Conservation (phyloP, 2,329 filamentous ascomycete species). For the Diaporthe humulicola region DNA sequence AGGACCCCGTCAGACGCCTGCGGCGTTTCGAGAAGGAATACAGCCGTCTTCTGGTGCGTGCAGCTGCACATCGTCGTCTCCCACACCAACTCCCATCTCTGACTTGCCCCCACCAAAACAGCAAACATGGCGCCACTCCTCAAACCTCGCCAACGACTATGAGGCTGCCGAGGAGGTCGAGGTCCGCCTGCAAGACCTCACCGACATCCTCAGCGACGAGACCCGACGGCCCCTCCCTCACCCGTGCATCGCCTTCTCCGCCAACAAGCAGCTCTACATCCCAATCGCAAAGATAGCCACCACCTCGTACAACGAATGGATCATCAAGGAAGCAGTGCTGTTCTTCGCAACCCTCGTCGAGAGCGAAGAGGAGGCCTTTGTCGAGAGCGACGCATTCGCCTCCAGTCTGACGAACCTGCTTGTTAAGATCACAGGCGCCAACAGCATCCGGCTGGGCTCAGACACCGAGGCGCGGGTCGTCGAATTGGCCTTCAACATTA, state of each 20-base stretch:
- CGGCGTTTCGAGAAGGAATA: conserved; percentile 78
- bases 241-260: conserved; percentile 89
- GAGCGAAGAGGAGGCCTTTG: conserved; percentile 95
- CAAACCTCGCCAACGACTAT: conserved; percentile 71
- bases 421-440: conserved; percentile 80
- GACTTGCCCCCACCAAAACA: conserved; percentile 44
- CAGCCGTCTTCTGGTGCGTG: conserved; percentile 69
- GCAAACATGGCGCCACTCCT: conserved; percentile 73
- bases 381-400: conserved; percentile 88
- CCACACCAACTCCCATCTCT: conserved; percentile 25
- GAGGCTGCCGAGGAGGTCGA: conserved; percentile 74
- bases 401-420: conserved; percentile 89
- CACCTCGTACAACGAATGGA: conserved; percentile 84
- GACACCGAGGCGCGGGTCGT: conserved; percentile 92
- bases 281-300: conserved; percentile 91
- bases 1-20: conserved; percentile 73
- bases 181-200: conserved; percentile 73
- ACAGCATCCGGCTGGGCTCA: conserved; percentile 78
- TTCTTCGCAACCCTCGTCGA: conserved; percentile 95
- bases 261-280: conserved; percentile 88
- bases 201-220: conserved; percentile 86
- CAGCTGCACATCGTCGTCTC: not conserved
- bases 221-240: conserved; percentile 89
- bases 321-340: conserved; percentile 86
- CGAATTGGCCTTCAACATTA: conserved; percentile 94